These are phyloP conservation scores for Synura sp. DNA, from an alignment of 352 stramenopile genomes.

Conservation along the genomic window DNA sequence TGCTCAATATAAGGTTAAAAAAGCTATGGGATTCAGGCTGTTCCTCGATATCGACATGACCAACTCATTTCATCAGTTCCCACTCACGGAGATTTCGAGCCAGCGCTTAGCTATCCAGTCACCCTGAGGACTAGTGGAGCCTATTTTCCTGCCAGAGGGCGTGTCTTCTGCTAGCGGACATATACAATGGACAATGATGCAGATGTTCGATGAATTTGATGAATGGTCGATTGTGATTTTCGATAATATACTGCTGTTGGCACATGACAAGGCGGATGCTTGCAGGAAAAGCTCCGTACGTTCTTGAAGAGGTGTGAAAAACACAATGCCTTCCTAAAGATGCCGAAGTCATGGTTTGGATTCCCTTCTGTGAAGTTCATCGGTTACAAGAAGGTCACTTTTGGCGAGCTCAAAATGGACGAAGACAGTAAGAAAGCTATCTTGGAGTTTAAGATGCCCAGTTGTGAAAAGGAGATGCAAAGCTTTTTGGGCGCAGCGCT, in stretches of 20 bases:
- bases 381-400: too few relatives aligned
- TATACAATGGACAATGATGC: too few relatives aligned
- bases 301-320: not conserved
- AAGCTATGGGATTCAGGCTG: not conserved
- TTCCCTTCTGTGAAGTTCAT: not conserved
- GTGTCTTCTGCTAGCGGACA: not conserved
- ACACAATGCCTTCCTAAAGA: not conserved
- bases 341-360: not conserved
- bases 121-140: not conserved
- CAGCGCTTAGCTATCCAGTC: not conserved
- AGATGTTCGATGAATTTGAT: not conserved
- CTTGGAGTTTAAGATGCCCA: too few relatives aligned
- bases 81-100: not conserved
- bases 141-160: not conserved
- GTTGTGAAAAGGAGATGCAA: not conserved
- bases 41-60: constrained; percentile 8
- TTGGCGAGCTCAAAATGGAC: too few relatives aligned
- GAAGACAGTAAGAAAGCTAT: too few relatives aligned
- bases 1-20: too few relatives aligned
- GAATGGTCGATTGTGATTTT: not conserved
- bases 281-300: not conserved
- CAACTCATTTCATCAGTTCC: constrained; percentile 27
- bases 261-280: not conserved
- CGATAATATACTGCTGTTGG: not conserved
- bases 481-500: not conserved